Evolutionary conservation across 2,329 filamentous ascomycete genomes (phyloP), one percentile per base, ranked within the genome.

Genomic region (Alternaria incomplexa): DNA sequence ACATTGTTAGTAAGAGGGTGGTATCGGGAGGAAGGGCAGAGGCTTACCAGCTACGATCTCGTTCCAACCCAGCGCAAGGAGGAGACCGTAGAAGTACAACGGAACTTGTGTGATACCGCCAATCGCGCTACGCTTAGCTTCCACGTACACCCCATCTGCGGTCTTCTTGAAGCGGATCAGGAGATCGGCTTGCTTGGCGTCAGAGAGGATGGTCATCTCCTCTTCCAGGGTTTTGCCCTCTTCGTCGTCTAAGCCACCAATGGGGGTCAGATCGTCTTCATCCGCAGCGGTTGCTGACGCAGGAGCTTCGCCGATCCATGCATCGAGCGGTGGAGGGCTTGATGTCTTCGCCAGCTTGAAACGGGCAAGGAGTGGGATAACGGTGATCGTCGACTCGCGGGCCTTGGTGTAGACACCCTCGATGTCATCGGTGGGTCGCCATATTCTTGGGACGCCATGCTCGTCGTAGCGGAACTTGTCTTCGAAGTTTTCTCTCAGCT

Each of bases 391-490:
- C 6, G 93, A 96, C 81, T 98, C 95, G 67, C 95, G 89, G 4
- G 96, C 95, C 67, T 90, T 91, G 36, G 93, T 97, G 81, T 98
- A 99, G 45, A 96, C 85, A 48, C 95, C 94, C 83, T 99, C 96
- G 64, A 99, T 99, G 76, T 99, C 96, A 77, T 99, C 96, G 2
- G 91, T 94, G 2, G 96, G 96, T 23, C 94, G 90, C 96, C 96
- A 99, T 80, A 99, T 97, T 63, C 96, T 88, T 6, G 96, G 96
- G 5, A 99, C 96, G 25, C 96, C 96, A 7, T 90, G 89, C 63
- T 97, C 94, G 74, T 99, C 96, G 74, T 99, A 99, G 67, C 96
- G 91, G 87, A 99, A 99, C 81, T 97, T 97, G 83, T 99, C 96
- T 81, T 99, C 96, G 71, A 99, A 99, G 83, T 97, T 98, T 81